phyloP scores from a whole-genome alignment of 2,329 filamentous ascomycete genomes.

The Colletotrichum abscissum region DNA sequence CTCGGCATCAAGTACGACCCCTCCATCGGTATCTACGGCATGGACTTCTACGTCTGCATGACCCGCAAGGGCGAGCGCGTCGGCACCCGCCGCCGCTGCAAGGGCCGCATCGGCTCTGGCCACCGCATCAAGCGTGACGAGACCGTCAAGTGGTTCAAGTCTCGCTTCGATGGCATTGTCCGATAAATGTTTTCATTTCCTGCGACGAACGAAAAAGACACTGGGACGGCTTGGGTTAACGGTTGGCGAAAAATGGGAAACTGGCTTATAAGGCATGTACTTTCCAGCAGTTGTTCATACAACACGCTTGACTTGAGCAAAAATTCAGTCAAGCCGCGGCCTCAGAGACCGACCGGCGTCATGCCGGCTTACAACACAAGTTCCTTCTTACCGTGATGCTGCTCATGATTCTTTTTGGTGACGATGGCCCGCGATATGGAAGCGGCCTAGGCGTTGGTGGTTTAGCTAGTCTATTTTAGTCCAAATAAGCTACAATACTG shows the following conservation, averaged over 20 bases:
- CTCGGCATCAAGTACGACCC: conserved; percentile 99
- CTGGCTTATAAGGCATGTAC: conserved; percentile 50
- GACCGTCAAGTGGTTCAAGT: conserved; percentile 96
- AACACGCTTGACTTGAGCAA: conserved; percentile 60
- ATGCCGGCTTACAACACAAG: conserved; percentile 67
- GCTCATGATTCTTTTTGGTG: conserved; percentile 5
- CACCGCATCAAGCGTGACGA: conserved; percentile 96
- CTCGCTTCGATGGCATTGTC: conserved; percentile 97
- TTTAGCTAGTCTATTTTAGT: conserved; percentile 21
- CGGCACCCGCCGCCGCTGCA: conserved; percentile 90
- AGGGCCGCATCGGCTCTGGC: conserved; percentile 85
- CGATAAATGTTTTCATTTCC: conserved; percentile 73
- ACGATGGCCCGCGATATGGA: not conserved
- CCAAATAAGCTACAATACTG: conserved; percentile 14
- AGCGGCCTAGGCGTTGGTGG: conserved; percentile 13
- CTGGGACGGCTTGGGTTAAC: conserved; percentile 38
- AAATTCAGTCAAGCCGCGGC: conserved; percentile 72
- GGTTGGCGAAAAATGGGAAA: conserved; percentile 48
- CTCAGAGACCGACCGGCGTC: conserved; percentile 79
- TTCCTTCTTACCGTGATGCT: conserved; percentile 51
- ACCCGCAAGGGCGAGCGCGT: conserved; percentile 99
- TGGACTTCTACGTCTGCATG: conserved; percentile 99
- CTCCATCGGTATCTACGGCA: conserved; percentile 98
- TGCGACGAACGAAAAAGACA: conserved; percentile 27
- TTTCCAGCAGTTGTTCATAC: conserved; percentile 55